These are phyloP conservation scores for Dacryopinax spathularia DNA, from an alignment of 768 basidiomycete species.

Conservation along the genomic window DNA sequence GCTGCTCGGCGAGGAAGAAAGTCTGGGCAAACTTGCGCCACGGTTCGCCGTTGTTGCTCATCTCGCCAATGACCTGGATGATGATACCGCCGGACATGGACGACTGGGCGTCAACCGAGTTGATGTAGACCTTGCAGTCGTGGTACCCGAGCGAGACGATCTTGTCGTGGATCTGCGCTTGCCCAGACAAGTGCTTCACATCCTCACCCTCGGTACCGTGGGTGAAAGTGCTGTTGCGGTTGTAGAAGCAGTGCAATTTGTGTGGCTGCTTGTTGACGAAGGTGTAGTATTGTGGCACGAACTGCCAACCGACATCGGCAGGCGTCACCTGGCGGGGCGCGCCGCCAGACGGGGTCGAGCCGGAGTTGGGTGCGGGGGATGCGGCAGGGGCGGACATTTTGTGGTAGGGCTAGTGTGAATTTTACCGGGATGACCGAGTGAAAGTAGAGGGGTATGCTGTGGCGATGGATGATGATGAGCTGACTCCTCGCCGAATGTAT, in stretches of 20 bases:
- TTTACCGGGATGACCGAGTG: slow-evolving; percentile 3
- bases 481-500: no score
- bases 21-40: slow-evolving; percentile 99
- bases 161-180: slow-evolving; percentile 95
- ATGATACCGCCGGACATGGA: slow-evolving; percentile 92
- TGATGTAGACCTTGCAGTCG: slow-evolving; percentile 97
- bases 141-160: slow-evolving; percentile 87
- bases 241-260: slow-evolving; percentile 98
- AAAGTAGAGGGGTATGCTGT: not conserved
- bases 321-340: slow-evolving; percentile 20
- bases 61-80: slow-evolving; percentile 98
- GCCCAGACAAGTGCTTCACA: slow-evolving; percentile 72
- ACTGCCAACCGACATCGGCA: slow-evolving; percentile 97
- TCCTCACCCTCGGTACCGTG: slow-evolving; percentile 98
- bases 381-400: not conserved
- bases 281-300: slow-evolving; percentile 98
- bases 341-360: slow-evolving; percentile 6
- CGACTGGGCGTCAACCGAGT: slow-evolving; percentile 94
- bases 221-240: slow-evolving; percentile 90
- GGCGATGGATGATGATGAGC: no score
- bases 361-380: not conserved
- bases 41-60: slow-evolving; percentile 79
- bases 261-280: slow-evolving; percentile 96
- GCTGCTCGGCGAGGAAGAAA: slow-evolving; percentile 98
- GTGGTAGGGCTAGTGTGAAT: not conserved